Evolutionary conservation across 129 eudicot genomes (phyloP).

Genomic region (Escallonia rubra): DNA sequence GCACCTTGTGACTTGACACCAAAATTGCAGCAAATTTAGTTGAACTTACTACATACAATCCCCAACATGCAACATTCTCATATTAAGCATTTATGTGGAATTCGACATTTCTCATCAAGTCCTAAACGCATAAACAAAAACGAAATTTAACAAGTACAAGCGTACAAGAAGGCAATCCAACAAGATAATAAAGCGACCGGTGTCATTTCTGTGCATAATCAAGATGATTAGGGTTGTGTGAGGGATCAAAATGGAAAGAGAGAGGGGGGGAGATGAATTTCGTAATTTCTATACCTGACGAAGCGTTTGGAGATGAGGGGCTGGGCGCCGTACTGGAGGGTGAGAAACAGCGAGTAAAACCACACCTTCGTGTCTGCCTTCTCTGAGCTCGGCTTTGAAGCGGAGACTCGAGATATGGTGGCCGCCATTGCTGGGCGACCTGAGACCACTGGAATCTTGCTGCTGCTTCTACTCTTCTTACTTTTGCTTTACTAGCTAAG

Average conservation of each 20-base stretch:
- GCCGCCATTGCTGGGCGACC: slow-evolving; percentile 53
- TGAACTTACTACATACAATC: too few relatives aligned
- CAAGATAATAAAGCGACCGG: background rate
- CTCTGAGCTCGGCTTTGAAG: slow-evolving; percentile 23
- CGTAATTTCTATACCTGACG: slow-evolving; percentile 41
- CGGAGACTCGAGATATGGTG: slow-evolving; percentile 25
- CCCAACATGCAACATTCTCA: too few relatives aligned
- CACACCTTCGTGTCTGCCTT: slow-evolving; percentile 39
- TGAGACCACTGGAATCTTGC: background rate
- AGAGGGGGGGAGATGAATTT: background rate
- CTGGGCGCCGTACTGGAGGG: slow-evolving; percentile 92
- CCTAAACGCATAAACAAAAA: background rate
- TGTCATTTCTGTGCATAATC: background rate
- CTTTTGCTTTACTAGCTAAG: too few relatives aligned
- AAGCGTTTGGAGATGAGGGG: slow-evolving; percentile 95
- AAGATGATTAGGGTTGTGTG: background rate
- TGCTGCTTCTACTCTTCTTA: background rate
- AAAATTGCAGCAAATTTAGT: too few relatives aligned
- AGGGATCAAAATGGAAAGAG: background rate
- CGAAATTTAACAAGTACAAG: background rate
- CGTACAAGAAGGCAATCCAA: background rate
- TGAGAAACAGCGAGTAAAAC: slow-evolving; percentile 74
- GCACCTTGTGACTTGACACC: too few relatives aligned
- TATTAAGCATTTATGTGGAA: background rate
- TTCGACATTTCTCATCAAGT: background rate